Base-by-base conservation (phyloP, 768 basidiomycete species). In the Rhodotorula toruloides region DNA sequence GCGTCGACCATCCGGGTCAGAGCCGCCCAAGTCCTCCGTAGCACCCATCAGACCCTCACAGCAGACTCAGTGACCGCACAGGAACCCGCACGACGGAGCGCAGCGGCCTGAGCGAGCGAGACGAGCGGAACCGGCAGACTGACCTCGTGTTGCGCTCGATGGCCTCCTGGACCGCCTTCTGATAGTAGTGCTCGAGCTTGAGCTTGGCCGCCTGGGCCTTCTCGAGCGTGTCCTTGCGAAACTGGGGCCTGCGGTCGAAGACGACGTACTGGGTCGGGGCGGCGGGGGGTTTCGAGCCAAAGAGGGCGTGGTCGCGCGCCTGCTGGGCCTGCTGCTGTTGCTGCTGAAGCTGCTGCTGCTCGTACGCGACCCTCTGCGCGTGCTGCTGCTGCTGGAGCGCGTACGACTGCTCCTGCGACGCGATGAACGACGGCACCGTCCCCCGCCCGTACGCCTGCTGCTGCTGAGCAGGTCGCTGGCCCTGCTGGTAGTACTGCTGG, bases 131-230 rank as follows among this genome's bases (percentile, higher is more conserved):
- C n/a, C n/a, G n/a, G n/a, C n/a, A 21, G 46, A 44, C 78, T 62
- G 54, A 92, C 92, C 94, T 84, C 58, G 86, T 84, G 76, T 97
- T 97, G 58, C 96, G 82, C 75, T 93, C 92, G 52, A 99, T 90
- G 19, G 94, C 94, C 50, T 88, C 84, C 77, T 97, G 92, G 47
- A 99, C 96, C 2, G 90, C 90, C 46, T 96, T 87, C 78, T 97
- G 96, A 80, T 97, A 99, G 76, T 87, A 96, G 76, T 93, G 87
- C 79, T 98, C 96, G 58, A 98, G 83, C 79, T 94, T 96, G 79
- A 97, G 81, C 77, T 96, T 92, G 4, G 93, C 93, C 46, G 84
- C 85, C 87, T 70, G 67, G 0, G 71, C 67, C 67, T 75, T 87
- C 49, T 90, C 86, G 69, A 87, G 77, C 22, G 89, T 86, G 66